phyloP scores from a whole-genome alignment of 2,329 filamentous ascomycete genomes.

The Helotiales sp. region DNA sequence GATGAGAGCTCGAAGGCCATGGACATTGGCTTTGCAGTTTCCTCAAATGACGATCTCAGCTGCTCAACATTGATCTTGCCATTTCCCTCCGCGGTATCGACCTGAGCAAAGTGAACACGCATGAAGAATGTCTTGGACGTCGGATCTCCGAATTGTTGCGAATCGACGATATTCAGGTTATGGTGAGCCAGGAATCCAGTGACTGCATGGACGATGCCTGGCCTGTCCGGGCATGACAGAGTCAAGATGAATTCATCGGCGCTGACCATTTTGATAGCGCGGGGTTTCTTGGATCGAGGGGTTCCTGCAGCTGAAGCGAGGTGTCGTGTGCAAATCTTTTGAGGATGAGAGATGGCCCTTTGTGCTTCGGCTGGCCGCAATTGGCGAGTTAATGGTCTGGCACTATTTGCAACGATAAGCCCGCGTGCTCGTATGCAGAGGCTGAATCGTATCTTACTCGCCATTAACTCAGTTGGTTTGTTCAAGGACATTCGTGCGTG shows the following conservation, averaged over 20 bases:
- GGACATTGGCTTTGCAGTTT: slow-evolving; percentile 65
- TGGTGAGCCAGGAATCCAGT: slow-evolving; percentile 76
- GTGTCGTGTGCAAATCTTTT: not conserved
- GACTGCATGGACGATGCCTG: slow-evolving; percentile 84
- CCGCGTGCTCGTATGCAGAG: slow-evolving; percentile 13
- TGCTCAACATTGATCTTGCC: slow-evolving; percentile 50
- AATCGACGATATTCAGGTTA: slow-evolving; percentile 80
- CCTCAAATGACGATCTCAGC: slow-evolving; percentile 60
- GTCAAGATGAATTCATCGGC: slow-evolving; percentile 64
- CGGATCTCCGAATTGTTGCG: slow-evolving; percentile 83
- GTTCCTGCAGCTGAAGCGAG: slow-evolving; percentile 11
- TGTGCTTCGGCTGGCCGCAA: not conserved
- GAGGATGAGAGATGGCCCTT: not conserved
- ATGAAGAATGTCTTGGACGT: slow-evolving; percentile 82
- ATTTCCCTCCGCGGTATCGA: slow-evolving; percentile 45
- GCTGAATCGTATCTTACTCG: slow-evolving; percentile 5
- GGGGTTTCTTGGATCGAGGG: slow-evolving; percentile 11
- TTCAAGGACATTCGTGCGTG: not conserved
- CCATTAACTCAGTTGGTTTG: slow-evolving; percentile 7
- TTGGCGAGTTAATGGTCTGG: not conserved
- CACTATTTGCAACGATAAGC: not conserved
- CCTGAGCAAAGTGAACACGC: slow-evolving; percentile 80
- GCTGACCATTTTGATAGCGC: slow-evolving; percentile 53
- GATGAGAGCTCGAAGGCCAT: slow-evolving; percentile 77
- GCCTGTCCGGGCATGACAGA: slow-evolving; percentile 81